phyloP scores from a whole-genome alignment of 257 asterid genomes.

The Capsicum chinense region DNA sequence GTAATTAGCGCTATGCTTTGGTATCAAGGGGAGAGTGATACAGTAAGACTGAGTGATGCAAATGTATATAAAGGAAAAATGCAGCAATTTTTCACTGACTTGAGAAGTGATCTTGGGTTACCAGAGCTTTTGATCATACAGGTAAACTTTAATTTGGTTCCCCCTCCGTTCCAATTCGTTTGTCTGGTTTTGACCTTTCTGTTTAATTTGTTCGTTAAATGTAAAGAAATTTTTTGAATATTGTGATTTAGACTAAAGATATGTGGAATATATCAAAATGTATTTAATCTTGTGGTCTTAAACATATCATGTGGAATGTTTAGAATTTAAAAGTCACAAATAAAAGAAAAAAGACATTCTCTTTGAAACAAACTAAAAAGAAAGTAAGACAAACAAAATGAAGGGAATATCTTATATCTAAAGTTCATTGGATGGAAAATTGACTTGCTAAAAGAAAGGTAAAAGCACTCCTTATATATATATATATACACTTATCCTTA shows the following conservation, averaged over 20 bases:
- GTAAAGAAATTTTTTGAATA: no score
- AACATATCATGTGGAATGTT: no score
- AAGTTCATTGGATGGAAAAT: neutral
- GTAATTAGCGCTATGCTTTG: constrained; percentile 40
- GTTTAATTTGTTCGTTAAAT: no score
- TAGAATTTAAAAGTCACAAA: no score
- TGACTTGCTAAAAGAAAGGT: neutral
- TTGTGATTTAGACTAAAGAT: no score
- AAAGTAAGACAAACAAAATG: no score
- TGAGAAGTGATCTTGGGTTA: constrained; percentile 35
- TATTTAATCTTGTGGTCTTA: no score
- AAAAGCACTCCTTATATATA: neutral
- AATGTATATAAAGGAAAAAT: constrained; percentile 34
- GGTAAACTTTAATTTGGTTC: constrained; percentile 24
- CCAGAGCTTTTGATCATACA: constrained; percentile 38
- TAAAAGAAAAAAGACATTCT: no score
- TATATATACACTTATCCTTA: neutral
- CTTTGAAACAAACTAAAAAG: no score
- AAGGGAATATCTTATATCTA: no score
- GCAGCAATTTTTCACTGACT: constrained; percentile 35
- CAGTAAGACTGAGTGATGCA: constrained; percentile 29
- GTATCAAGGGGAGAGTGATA: constrained; percentile 55
- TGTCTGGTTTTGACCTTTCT: neutral
- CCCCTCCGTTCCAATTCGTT: neutral
- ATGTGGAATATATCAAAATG: no score